Evolutionary conservation across 1,139 yeast genomes (phyloP), one percentile per base, ranked within the genome.

Genomic region (Geotrichum restrictum): DNA sequence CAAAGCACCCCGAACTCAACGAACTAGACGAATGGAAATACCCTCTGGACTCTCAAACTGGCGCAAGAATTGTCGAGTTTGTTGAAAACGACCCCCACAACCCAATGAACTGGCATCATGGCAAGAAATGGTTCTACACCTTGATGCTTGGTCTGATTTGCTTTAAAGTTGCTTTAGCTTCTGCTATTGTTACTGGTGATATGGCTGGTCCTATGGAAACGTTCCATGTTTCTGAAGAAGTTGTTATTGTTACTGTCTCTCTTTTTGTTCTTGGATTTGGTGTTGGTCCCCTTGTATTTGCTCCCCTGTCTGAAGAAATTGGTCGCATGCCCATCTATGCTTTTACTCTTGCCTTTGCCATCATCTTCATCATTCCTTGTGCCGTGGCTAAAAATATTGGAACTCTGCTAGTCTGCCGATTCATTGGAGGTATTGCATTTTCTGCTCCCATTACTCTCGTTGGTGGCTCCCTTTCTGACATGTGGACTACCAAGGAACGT

Each of bases 161-260:
- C 66, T 82, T 89, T 57, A 79, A 85, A 62, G 96, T 93, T 19
- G 96, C 96, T 1, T 86, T 87, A 65, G 95, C 95, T 39, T 86
- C 95, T 4, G 85, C 95, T 1, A 83, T 91, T 65, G 82, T 87
- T 61, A 84, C 95, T 16, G 95, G 95, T 58, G 79, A 78, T 40
- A 74, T 86, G 41, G 80, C 82, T 49, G 77, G 77, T 53, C 87
- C 87, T 11, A 74, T 72, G 54, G 80, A 81, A n/a, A 74, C 79
- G 60, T 88, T 77, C 65, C 71, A 78, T 53, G 95, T 88, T 5
- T 79, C 88, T 3, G 66, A 74, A 4, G 96, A 86, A 67, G 96
- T 88, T 14, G 79, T 95, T 2, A 83, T 84, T 40, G 75, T 88
- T 57, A 74, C 93, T 0, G 88, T 88, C 59, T 86, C 95, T 1